Percentiles rank a stretch among this genome's conserved stretches.
phyloP scores from a whole-genome alignment of 2,329 filamentous ascomycete genomes.

The Neofusicoccum sp. region DNA sequence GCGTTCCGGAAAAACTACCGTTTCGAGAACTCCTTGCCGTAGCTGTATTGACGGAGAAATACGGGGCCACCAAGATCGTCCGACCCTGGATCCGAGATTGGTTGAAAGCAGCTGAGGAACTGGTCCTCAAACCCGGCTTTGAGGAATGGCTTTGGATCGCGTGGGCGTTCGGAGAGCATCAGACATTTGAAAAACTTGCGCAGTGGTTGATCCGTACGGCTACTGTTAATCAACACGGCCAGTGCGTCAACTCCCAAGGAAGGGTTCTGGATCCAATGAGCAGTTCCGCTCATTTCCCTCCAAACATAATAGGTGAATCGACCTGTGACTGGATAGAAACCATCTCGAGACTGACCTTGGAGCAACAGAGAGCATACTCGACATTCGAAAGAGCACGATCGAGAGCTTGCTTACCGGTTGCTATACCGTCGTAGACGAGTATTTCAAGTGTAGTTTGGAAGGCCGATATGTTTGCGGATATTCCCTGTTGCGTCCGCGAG shows the following conservation, averaged over 20 bases:
- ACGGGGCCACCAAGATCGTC: not conserved
- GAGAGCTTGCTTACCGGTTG: not conserved
- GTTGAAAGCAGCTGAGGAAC: not conserved
- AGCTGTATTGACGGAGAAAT: conserved; percentile 10
- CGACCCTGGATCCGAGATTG: conserved; percentile 3
- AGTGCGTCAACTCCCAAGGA: not conserved
- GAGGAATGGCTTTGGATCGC: conserved; percentile 12
- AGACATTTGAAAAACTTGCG: not conserved
- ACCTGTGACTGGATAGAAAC: not conserved
- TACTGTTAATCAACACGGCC: not conserved
- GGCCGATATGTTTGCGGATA: not conserved
- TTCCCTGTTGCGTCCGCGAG: fast-evolving
- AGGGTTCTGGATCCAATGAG: not conserved
- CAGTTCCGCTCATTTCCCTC: not conserved
- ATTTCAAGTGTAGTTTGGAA: not conserved
- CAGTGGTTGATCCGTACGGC: not conserved
- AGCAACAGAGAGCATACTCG: not conserved
- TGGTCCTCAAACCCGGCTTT: not conserved
- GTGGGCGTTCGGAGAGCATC: not conserved
- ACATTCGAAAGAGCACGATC: not conserved
- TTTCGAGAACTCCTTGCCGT: not conserved
- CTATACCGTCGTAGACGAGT: not conserved
- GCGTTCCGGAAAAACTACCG: not conserved
- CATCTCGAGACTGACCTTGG: too few relatives aligned
- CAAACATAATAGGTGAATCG: not conserved